These are phyloP conservation scores for Asterophora lycoperdoides DNA, from an alignment of 768 basidiomycete genomes.

Conservation along the genomic window DNA sequence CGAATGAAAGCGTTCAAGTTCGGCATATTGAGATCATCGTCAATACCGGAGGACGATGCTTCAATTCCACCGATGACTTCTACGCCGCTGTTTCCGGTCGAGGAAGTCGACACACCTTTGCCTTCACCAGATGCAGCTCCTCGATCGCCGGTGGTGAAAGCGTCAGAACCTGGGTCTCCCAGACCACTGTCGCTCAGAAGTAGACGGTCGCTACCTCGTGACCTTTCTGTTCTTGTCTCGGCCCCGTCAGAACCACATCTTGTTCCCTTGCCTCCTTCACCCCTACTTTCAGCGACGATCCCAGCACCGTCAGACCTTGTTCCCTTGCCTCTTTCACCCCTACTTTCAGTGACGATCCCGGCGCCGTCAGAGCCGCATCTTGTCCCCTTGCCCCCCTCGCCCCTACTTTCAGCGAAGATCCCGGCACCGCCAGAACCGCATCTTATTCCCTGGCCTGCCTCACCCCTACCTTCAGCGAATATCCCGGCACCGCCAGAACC, in stretches of 20 bases:
- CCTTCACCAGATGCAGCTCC: slow-evolving; percentile 5
- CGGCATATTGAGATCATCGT: slow-evolving; percentile 19
- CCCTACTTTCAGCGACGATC: slow-evolving; percentile 1
- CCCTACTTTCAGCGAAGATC: slow-evolving; percentile 1
- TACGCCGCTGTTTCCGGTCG: not conserved
- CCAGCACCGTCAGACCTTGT: too few relatives aligned
- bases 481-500: not conserved
- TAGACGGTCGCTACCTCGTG: not conserved
- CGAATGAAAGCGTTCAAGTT: slow-evolving; percentile 34
- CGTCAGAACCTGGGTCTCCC: not conserved
- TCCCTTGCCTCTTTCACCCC: too few relatives aligned
- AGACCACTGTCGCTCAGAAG: not conserved
- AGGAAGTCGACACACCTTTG: slow-evolving; percentile 12
- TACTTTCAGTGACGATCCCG: too few relatives aligned
- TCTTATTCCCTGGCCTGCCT: too few relatives aligned
- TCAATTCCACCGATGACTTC: not conserved
- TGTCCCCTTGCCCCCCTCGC: slow-evolving; percentile 16
- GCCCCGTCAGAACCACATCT: slow-evolving; percentile 8
- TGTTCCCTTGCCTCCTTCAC: slow-evolving; percentile 16
- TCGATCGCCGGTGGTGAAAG: not conserved
- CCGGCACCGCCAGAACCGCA: too few relatives aligned
- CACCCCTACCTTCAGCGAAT: too few relatives aligned
- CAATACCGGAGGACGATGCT: not conserved
- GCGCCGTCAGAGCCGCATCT: slow-evolving; percentile 7
- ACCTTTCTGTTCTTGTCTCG: not conserved